phyloP scores from a whole-genome alignment of 2,329 filamentous ascomycete genomes.

The Aspergillus sp. region DNA sequence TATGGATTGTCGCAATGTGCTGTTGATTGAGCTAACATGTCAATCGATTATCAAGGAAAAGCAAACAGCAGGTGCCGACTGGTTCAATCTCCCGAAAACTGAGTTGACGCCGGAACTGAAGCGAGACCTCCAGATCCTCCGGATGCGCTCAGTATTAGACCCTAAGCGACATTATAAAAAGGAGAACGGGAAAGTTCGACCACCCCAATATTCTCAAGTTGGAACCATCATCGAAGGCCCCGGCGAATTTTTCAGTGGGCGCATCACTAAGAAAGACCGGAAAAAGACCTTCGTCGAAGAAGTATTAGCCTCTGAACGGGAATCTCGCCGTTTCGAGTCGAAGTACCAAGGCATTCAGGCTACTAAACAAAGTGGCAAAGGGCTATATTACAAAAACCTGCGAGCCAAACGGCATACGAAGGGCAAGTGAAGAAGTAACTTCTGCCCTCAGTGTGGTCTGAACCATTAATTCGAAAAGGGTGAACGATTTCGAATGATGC shows the following conservation, averaged over 20 bases:
- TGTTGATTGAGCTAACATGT: slow-evolving; percentile 10
- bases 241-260: slow-evolving; percentile 79
- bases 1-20: slow-evolving; percentile 1
- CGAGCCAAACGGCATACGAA: slow-evolving; percentile 54
- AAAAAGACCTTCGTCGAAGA: slow-evolving; percentile 87
- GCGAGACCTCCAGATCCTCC: slow-evolving; percentile 82
- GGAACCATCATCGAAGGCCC: slow-evolving; percentile 86
- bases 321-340: slow-evolving; percentile 71
- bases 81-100: slow-evolving; percentile 87
- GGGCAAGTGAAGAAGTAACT: slow-evolving; percentile 20
- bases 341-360: slow-evolving; percentile 86
- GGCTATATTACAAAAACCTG: slow-evolving; percentile 80
- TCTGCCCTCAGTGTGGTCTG: not conserved
- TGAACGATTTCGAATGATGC: no score
- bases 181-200: slow-evolving; percentile 65
- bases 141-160: slow-evolving; percentile 86
- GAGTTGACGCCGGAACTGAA: slow-evolving; percentile 81
- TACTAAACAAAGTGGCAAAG: slow-evolving; percentile 83
- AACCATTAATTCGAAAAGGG: not conserved
- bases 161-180: slow-evolving; percentile 92
- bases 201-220: slow-evolving; percentile 83
- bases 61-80: slow-evolving; percentile 72
- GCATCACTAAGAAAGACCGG: slow-evolving; percentile 81
- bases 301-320: slow-evolving; percentile 66
- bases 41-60: slow-evolving; percentile 46